These are phyloP conservation scores for Cyclocybe aegerita DNA, from an alignment of 768 basidiomycete species.

Conservation along the genomic window DNA sequence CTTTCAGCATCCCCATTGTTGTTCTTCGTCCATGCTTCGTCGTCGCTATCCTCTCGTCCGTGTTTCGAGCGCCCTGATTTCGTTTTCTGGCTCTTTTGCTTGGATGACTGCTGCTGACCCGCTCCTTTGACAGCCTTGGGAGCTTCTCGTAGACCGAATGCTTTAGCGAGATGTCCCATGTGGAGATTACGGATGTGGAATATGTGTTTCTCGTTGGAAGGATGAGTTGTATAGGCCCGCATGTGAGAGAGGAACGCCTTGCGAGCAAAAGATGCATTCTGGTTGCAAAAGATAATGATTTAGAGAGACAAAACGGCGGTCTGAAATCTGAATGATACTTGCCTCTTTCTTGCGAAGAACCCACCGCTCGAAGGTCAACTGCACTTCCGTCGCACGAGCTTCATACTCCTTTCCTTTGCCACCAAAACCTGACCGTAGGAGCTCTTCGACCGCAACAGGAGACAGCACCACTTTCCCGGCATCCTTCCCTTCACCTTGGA, in stretches of 20 bases:
- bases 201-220: constrained; percentile 91
- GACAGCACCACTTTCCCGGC: constrained; percentile 50
- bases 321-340: constrained; percentile 6
- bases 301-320: not conserved
- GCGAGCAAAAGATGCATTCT: constrained; percentile 80
- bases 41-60: constrained; percentile 18
- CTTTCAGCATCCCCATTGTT: constrained; percentile 62
- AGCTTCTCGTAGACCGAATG: constrained; percentile 87
- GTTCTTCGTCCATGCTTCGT: constrained; percentile 38
- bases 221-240: constrained; percentile 97
- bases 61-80: constrained; percentile 19
- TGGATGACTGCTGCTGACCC: constrained; percentile 14
- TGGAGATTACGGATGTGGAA: constrained; percentile 96
- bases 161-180: constrained; percentile 91
- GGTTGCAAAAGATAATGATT: constrained; percentile 1
- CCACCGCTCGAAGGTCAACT: constrained; percentile 94
- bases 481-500: constrained; percentile 52
- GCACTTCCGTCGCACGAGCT: constrained; percentile 90
- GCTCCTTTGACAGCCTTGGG: constrained; percentile 51
- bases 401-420: constrained; percentile 82
- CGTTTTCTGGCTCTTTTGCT: constrained; percentile 12
- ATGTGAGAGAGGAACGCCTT: constrained; percentile 91
- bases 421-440: constrained; percentile 83
- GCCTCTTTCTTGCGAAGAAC: constrained; percentile 75
- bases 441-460: constrained; percentile 62